Percentiles rank a stretch among this genome's conserved stretches.
Evolutionary conservation across 352 stramenopile genomes (phyloP).

Genomic region (Globisporangium viniferum): DNA sequence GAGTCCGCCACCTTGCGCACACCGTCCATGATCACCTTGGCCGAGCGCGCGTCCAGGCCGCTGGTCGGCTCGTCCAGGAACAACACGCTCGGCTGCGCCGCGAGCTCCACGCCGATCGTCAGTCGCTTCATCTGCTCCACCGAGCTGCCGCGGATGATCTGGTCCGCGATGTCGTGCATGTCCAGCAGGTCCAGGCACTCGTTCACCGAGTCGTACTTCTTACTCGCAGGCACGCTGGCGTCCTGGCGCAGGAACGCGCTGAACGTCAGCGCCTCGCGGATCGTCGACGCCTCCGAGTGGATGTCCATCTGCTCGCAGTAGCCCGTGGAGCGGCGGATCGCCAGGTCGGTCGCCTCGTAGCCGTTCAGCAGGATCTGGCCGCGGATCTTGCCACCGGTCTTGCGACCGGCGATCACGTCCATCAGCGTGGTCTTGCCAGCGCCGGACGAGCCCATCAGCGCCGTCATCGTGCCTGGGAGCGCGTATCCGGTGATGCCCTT

Average conservation of each 20-base stretch:
- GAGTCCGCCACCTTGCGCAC: conserved; percentile 79
- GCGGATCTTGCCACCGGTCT: conserved; percentile 64
- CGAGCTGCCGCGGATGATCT: conserved; percentile 54
- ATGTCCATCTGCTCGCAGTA: conserved; percentile 73
- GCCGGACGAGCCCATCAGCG: conserved; percentile 43
- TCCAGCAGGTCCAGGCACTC: conserved; percentile 55
- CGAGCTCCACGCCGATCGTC: conserved; percentile 90
- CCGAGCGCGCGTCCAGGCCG: conserved; percentile 69
- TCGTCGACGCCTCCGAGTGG: conserved; percentile 71
- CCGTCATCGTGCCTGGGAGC: conserved; percentile 30
- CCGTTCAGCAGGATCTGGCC: conserved; percentile 84
- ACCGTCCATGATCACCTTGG: conserved; percentile 81
- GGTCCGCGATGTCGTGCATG: conserved; percentile 50
- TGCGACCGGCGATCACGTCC: conserved; percentile 88
- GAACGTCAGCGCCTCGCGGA: conserved; percentile 82
- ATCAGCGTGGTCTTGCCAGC: conserved; percentile 88
- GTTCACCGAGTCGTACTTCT: conserved; percentile 49
- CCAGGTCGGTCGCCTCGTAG: conserved; percentile 24
- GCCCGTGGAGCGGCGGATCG: conserved; percentile 18
- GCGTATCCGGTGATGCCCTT: conserved; percentile 29
- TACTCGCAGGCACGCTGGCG: conserved; percentile 10
- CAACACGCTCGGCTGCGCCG: conserved; percentile 80
- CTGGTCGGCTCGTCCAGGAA: conserved; percentile 88
- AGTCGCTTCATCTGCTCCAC: conserved; percentile 66
- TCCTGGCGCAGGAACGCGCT: conserved; percentile 58